Percentiles rank a stretch among this genome's conserved stretches.
These are phyloP conservation scores for Zygotorulaspora mrakii DNA, from an alignment of 1,139 yeast genomes.

Conservation along the genomic window DNA sequence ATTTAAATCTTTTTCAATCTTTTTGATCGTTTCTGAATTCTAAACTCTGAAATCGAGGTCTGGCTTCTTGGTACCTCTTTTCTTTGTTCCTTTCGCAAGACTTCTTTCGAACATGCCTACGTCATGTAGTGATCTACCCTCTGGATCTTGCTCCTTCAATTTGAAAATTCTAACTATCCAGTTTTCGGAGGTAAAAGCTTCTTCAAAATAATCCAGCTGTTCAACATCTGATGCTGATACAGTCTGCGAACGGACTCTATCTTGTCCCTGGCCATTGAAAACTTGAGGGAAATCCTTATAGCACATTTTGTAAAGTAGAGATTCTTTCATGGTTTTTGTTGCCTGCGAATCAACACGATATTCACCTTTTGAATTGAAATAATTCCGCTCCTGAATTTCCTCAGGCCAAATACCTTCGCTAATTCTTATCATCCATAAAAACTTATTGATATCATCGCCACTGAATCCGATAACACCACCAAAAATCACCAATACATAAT, in stretches of 20 bases:
- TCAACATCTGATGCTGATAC: constrained; percentile 58
- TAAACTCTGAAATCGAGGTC: constrained; percentile 40
- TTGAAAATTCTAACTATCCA: constrained; percentile 96
- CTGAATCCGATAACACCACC: constrained; percentile 93
- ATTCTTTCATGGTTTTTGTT: constrained; percentile 76
- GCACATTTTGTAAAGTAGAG: constrained; percentile 93
- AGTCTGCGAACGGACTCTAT: constrained; percentile 84
- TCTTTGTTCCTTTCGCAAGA: constrained; percentile 39
- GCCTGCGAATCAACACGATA: constrained; percentile 83
- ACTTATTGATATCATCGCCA: constrained; percentile 96
- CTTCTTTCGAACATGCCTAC: constrained; percentile 47
- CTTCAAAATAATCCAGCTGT: constrained; percentile 75
- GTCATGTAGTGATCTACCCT: constrained; percentile 67
- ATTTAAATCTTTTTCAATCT: constrained; percentile 1
- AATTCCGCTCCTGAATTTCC: constrained; percentile 80
- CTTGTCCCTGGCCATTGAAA: constrained; percentile 63
- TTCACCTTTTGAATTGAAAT: constrained; percentile 81
- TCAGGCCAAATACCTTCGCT: constrained; percentile 99
- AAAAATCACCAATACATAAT: constrained; percentile 85
- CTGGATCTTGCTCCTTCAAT: constrained; percentile 82
- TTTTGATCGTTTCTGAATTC: constrained; percentile 1
- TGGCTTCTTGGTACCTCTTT: constrained; percentile 53
- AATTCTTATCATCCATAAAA: constrained; percentile 98
- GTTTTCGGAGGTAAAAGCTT: constrained; percentile 91
- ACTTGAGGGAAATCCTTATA: constrained; percentile 81